Base-by-base conservation (phyloP, 2,329 filamentous ascomycete genomes). In the Cyphellophora europaea region DNA sequence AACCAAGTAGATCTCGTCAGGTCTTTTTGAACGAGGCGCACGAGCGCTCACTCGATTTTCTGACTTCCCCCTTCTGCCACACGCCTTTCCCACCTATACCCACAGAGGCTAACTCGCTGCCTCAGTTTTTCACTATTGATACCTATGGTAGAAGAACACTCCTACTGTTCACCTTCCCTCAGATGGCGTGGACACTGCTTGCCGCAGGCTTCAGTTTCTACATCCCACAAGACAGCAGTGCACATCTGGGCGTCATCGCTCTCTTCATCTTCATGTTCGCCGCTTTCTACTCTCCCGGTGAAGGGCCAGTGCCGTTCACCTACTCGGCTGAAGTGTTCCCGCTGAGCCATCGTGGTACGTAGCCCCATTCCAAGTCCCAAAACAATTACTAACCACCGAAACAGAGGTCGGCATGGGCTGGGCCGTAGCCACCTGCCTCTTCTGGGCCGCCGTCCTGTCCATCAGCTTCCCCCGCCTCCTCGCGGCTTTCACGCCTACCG, bases 301-400 rank as follows among this genome's bases (percentile, higher is more conserved):
- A 76, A 50, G 77, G 77, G 0, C 71, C 72, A 0, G 75, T 79
- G 0, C 75, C 77, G 0, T 80, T 79, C 49, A 79, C 74, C 0
- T 80, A 80, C 51, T 77, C 74, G 0, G 76, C 77, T 12, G 77
- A 81, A 52, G 76, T 73, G 1, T 80, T 79, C 49, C 76, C 76
- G 4, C 58, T 79, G 2, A 77, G 78, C 42, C 69, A 79, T 27
- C 71, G 76, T 11, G 51, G n/a, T n/a, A 71, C 54, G n/a, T n/a
- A n/a, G n/a, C n/a, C n/a, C n/a, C n/a, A n/a, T n/a, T n/a, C n/a
- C n/a, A n/a, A n/a, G n/a, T n/a, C n/a, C n/a, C n/a, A n/a, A n/a
- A n/a, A n/a, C n/a, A n/a, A n/a, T n/a, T n/a, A n/a, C n/a, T n/a
- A n/a, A n/a, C n/a, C n/a, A n/a, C n/a, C n/a, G n/a, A n/a, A n/a